Base-by-base conservation (phyloP, 2,329 filamentous ascomycete species). In the Xylariales sp. region DNA sequence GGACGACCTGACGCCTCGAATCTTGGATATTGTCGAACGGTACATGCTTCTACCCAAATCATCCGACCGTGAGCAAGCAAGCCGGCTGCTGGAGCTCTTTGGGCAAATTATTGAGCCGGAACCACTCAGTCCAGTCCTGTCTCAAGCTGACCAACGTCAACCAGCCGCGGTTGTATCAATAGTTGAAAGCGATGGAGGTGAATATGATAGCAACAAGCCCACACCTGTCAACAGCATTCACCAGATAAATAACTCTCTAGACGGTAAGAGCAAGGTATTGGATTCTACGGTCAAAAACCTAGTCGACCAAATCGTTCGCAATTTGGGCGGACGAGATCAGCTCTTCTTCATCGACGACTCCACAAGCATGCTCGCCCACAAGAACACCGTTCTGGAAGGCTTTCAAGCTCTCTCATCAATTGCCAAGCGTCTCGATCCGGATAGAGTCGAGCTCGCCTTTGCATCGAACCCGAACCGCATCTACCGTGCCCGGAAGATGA, bases 261-360 rank as follows among this genome's bases (percentile, higher is more conserved):
- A 35, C 7, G 14, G 29, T 4, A 31, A 4, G 10, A 25, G 29
- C 7, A 33, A 23, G 11, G 19, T 25, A 19, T 21, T 33, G 5
- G 37, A 33, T 18, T 11, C 11, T 11, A 19, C 38, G 3, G 33
- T 42, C 15, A 18, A 43, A 24, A 34, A 40, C 8, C 36, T 42
- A 5, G 24, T 40, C 6, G 34, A 40, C 4, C 19, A 39, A 4
- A 34, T 49, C 5, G 35, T 37, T 6, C 16, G 30, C 6, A 48
- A 47, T 20, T 35, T 51, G 4, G 33, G 29, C 10, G 44, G 37
- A 8, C 45, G 48, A 6, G 40, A 46, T 23, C 45, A 51, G 19
- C 34, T 50, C 11, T 47, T 50, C 40, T 50, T 48, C 39, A 40
- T 51, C 27, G 47, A 51, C 15, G 41, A 50, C 40, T 47, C 47